Base-by-base conservation (phyloP, 78 protist genomes). In the Dictyostelium intermedium region DNA sequence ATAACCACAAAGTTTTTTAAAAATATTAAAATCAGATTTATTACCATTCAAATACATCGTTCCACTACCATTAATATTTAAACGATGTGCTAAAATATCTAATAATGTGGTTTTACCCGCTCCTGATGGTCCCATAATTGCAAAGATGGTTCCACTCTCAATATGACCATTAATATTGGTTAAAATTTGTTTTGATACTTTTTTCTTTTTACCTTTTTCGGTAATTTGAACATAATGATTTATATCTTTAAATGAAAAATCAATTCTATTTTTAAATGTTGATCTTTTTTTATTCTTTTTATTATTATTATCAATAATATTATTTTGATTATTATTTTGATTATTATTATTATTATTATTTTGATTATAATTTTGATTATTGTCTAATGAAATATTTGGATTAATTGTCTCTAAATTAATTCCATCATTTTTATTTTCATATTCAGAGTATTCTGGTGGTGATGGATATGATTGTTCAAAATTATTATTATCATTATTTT, bases 81-180 rank as follows among this genome's bases (percentile, higher is more conserved):
- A 45, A 27, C 96, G 27, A 80, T 92, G 91, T 34, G 96, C 96
- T 10, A 92, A 34, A 32, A 92, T 85, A 69, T 92, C 91, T 5
- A 92, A 47, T 16, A 92, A 56, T 78, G 96, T 92, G 7, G 96
- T 92, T 63, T 92, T 84, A 60, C 81, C 82, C 11, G 81, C 94
- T 34, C 85, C 79, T 13, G 37, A 32, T 14, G 78, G 87, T 6
- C 87, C 94, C 91, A 92, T 76, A 53, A 92, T 92, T 16, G 91
- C 91, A 27, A 70, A 25, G 35, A 92, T 66, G 5, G 81, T 79
- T 27, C 86, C 85, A 20, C 81, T 20, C 20, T 80, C 43, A n/a
- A 87, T 76, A 16, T 60, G 80, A 5, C 86, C 93, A 87, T 63
- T 79, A 34, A 87, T 87, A 43, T 87, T 72, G 16, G 39, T 16